Evolutionary conservation across 768 basidiomycete species (phyloP), one percentile per base, ranked within the genome.

Genomic region (Boletellus emodensis): DNA sequence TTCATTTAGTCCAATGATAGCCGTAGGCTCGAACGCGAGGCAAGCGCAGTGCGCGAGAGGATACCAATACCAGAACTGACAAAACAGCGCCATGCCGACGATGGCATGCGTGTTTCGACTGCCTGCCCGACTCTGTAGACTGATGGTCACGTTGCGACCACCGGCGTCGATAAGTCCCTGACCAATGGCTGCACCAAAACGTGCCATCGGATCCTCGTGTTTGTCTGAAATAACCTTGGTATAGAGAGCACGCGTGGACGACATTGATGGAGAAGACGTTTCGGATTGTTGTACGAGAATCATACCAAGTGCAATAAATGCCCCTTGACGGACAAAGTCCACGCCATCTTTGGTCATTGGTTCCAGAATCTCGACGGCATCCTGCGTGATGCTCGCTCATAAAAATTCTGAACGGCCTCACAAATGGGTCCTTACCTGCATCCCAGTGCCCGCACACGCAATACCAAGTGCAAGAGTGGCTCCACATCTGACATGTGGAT

Each of bases 41-140:
- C 87, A 89, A 14, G 90, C 87, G 55, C 89, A 93, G 62, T 97
- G 94, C 13, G 94, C 93, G 24, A 98, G 75, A 32, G 96, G 96
- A 71, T 94, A 99, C 96, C 96, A 99, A 68, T 98, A 98, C 96
- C 96, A 99, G 72, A 99, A 98, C 69, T 99, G 96, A 62, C 90
- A 90, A 75, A 99, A 99, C 65, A 99, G 71, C 15, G 89, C 84
- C 88, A 98, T 94, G n/a, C 96, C 96, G 32, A 98, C 92, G 55
- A 98, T 90, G 3, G 95, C 93, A 41, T 80, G 90, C 58, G 94
- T 94, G 66, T 97, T 95, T 57, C 82, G 81, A 57, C 87, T 94
- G 9, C 96, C 96, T 2, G 92, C 92, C 52, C 90, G 83, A 65
- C 92, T 96, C 66, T 94, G 89, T 49, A 98, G 72, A 62, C 84